Conservation (phyloP, 768 basidiomycete genomes). For the Suillus lakei region DNA sequence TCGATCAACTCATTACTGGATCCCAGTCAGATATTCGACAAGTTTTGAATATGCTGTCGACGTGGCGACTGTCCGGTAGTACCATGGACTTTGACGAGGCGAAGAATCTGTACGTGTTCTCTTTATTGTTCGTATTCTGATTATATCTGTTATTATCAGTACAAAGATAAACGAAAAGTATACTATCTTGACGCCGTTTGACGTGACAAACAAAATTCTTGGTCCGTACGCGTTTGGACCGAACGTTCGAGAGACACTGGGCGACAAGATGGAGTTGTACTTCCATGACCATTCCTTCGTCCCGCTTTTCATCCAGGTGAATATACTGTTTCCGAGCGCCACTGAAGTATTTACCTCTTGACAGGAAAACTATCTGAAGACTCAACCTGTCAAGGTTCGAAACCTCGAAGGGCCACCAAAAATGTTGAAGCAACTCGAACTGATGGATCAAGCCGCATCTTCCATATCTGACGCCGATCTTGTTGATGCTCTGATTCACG, state of each 20-base stretch:
- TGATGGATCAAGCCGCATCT: conserved; percentile 88
- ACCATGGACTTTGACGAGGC: conserved; percentile 92
- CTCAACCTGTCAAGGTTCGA: conserved; percentile 65
- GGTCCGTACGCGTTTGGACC: conserved; percentile 90
- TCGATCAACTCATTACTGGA: conserved; percentile 89
- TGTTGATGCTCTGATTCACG: conserved; percentile 91
- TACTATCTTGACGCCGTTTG: conserved; percentile 88
- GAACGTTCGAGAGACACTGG: conserved; percentile 79
- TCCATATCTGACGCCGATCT: conserved; percentile 95
- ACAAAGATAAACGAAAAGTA: conserved; percentile 93
- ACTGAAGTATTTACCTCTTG: not conserved
- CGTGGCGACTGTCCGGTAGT: conserved; percentile 86
- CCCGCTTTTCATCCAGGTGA: conserved; percentile 92
- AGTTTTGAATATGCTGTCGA: conserved; percentile 97
- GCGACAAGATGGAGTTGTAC: conserved; percentile 94
- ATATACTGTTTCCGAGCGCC: not conserved
- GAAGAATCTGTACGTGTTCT: conserved; percentile 75
- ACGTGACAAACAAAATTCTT: conserved; percentile 85
- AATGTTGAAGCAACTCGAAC: conserved; percentile 69
- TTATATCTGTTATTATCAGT: conserved; percentile 43
- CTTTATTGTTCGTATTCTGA: not conserved
- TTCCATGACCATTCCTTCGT: conserved; percentile 96
- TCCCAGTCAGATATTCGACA: conserved; percentile 97
- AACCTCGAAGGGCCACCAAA: conserved; percentile 66
- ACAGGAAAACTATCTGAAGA: conserved; percentile 95